Percentiles rank a stretch among this genome's conserved stretches.
Conservation (phyloP, 768 basidiomycete species). For the Saitozyma sp. region DNA sequence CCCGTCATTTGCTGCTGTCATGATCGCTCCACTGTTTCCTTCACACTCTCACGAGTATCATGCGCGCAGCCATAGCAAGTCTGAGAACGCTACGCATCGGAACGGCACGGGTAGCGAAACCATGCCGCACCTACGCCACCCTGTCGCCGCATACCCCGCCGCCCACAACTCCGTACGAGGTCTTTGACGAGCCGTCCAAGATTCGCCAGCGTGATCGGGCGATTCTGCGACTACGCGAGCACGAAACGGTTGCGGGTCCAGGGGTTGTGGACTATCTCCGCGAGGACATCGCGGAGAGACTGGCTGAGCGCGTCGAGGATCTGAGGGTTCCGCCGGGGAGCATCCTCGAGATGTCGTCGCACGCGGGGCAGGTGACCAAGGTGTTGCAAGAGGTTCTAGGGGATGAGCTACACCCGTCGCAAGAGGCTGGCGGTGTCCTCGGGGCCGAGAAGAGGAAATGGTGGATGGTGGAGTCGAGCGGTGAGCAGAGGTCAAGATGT, state of each 20-base stretch:
- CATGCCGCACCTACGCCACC: conserved; percentile 25
- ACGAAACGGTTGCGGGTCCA: neutral
- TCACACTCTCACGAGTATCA: conserved; percentile 1
- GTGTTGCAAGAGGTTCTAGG: conserved; percentile 57
- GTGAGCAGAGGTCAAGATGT: conserved; percentile 56
- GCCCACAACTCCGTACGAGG: conserved; percentile 66
- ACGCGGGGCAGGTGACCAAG: conserved; percentile 88
- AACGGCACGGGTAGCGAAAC: conserved; percentile 2
- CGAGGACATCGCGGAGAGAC: conserved; percentile 81
- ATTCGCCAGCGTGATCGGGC: conserved; percentile 74
- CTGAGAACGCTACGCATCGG: no score
- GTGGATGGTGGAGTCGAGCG: conserved; percentile 85
- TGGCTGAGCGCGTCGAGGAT: conserved; percentile 92
- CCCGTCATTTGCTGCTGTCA: no score
- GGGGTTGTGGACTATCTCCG: conserved; percentile 83
- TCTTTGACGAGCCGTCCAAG: conserved; percentile 84
- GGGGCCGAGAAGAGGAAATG: conserved; percentile 61
- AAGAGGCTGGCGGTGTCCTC: conserved; percentile 2
- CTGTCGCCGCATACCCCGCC: conserved; percentile 50
- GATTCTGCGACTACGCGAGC: conserved; percentile 61
- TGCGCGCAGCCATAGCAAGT: no score
- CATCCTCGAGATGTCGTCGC: conserved; percentile 84
- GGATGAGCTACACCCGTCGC: conserved; percentile 15
- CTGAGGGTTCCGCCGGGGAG: conserved; percentile 78
- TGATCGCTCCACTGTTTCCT: neutral